Evolutionary conservation across 768 basidiomycete genomes (phyloP), one percentile per base, ranked within the genome.

Genomic region (Tricholoma sp.): DNA sequence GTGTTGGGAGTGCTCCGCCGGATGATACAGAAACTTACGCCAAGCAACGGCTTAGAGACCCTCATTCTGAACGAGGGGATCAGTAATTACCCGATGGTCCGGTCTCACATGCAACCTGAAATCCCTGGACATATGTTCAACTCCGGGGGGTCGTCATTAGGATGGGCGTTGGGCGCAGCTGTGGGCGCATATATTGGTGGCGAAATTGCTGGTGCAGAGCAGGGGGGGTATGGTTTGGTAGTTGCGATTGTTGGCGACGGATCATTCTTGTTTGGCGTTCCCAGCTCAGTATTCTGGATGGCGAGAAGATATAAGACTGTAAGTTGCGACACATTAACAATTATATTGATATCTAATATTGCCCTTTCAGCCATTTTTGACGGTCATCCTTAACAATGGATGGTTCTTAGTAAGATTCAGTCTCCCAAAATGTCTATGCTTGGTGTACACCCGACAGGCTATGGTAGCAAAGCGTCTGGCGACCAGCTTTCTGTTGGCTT

Each of bases 211-310:
- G 66, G 63, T 31, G 61, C 52, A 5, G 59, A 68, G 12, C 47
- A 54, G 10, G 58, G 59, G 3, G 59, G 66, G 4, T 74, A 78
- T 50, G 84, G 89, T n/a, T 66, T 89, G 41, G 73, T 84, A 7
- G 76, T 80, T 1, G 74, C 73, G 1, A 71, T 90, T 22, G 83
- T 88, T 2, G 88, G 88, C 0, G 88, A 90, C 63, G 88, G 88
- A 0, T 81, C 80, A 5, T 90, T 76, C 61, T 63, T 89, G 65
- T 89, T 89, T 62, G 78, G 83, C 0, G 81, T 85, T 0, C 88
- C 88, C 0, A 76, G 79, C 31, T 79, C 84, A 0, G 81, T 80
- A 1, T 89, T 79, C 68, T 89, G 88, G 88, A 88, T 89, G 69
- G 86, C 88, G 0, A 76, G 80, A 61, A 76, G 77, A 47, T 89